Evolutionary conservation across 208 protist genomes (phyloP).

Genomic region (Trypanosoma cruzi): DNA sequence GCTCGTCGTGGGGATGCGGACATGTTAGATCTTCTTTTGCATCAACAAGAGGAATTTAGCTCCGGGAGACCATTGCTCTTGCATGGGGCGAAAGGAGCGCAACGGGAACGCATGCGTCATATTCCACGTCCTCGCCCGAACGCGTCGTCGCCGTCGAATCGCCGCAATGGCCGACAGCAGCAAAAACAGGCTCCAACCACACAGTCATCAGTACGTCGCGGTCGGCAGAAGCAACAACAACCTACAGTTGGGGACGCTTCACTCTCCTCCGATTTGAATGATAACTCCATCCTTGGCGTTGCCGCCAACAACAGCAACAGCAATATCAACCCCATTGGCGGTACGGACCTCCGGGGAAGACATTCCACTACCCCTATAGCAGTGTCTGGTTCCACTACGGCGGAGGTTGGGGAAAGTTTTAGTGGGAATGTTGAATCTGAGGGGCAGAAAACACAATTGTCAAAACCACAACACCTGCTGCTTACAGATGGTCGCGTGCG

Average conservation of each 20-base stretch:
- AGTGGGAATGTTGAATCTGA: neutral
- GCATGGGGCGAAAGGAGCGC: neutral
- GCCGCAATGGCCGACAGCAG: neutral
- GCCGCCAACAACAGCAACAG: neutral
- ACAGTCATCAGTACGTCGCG: neutral
- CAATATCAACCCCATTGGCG: neutral
- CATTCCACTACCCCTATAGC: too few species aligned
- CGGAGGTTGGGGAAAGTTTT: neutral
- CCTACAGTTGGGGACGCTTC: neutral
- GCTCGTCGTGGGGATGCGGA: constrained; percentile 31
- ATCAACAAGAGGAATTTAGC: constrained; percentile 18
- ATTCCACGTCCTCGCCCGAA: neutral
- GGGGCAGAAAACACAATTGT: constrained; percentile 10
- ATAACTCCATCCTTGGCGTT: neutral
- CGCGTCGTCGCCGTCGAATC: neutral
- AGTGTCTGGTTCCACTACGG: too few species aligned
- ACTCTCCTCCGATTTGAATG: neutral
- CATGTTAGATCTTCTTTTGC: constrained; percentile 24
- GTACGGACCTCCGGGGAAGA: too few species aligned
- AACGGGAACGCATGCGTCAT: neutral
- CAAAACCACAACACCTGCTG: constrained; percentile 34
- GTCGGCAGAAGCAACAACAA: neutral
- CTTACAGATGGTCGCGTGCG: constrained; percentile 43
- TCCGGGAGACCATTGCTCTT: neutral
- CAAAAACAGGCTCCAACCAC: neutral